These are phyloP conservation scores for Aspergillus candidus DNA, from an alignment of 2,329 filamentous ascomycete genomes.

Conservation along the genomic window DNA sequence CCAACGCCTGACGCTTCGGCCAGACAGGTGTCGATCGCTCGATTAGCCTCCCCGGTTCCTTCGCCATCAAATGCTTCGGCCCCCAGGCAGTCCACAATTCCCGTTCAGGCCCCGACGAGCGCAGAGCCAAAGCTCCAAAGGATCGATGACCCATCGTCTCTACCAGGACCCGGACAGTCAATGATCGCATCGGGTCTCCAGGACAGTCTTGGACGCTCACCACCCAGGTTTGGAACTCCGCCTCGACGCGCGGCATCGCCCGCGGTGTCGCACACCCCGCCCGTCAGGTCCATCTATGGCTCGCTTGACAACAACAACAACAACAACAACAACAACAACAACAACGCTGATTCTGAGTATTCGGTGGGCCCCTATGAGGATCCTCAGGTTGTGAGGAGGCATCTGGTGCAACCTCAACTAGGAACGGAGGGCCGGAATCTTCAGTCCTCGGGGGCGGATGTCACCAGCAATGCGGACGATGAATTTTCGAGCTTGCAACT, in stretches of 20 bases:
- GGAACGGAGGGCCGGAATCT: constrained; percentile 29
- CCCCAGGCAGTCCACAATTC: constrained; percentile 39
- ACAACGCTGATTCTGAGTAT: constrained; percentile 40
- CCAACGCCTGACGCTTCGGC: constrained; percentile 39
- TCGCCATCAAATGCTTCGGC: constrained; percentile 33
- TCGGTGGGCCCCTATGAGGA: constrained; percentile 67
- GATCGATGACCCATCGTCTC: constrained; percentile 51
- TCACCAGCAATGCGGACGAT: constrained; percentile 52
- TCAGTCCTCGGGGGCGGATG: constrained; percentile 24
- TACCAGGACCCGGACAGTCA: constrained; percentile 74
- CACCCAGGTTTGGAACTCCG: constrained; percentile 39
- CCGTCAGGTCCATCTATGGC: constrained; percentile 69
- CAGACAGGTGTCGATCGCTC: constrained; percentile 49
- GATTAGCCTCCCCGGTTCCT: constrained; percentile 52
- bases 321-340: constrained; percentile 56
- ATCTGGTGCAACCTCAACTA: constrained; percentile 68
- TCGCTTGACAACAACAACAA: constrained; percentile 70
- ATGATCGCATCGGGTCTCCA: constrained; percentile 84
- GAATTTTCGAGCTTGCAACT: constrained; percentile 91
- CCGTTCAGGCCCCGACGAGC: constrained; percentile 37
- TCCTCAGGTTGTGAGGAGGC: constrained; percentile 82
- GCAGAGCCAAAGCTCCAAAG: constrained; percentile 59
- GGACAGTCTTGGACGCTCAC: constrained; percentile 57
- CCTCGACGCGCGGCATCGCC: constrained; percentile 55
- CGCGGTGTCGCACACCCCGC: constrained; percentile 43